Conservation (phyloP, 495 filamentous ascomycete genomes). For the Hyaloscypha variabilis region DNA sequence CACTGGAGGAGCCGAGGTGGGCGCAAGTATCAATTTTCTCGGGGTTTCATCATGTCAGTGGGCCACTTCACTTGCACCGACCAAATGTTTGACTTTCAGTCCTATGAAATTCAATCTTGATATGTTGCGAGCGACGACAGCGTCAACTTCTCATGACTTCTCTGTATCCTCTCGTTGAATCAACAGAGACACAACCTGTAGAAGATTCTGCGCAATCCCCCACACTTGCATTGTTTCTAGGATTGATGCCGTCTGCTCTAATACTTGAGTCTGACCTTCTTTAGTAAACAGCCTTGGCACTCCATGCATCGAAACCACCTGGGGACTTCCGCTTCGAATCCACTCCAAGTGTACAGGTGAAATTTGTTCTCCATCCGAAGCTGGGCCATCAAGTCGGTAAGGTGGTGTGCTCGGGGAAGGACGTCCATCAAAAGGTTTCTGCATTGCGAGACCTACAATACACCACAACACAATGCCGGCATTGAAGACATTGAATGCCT, state of each 20-base stretch:
- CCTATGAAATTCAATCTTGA: background rate
- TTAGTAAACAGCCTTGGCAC: background rate
- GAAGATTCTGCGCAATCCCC: constrained; percentile 7
- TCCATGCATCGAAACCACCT: background rate
- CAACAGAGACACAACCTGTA: background rate
- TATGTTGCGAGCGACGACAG: background rate
- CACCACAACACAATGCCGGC: background rate
- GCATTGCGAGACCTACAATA: background rate
- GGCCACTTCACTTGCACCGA: too few species aligned
- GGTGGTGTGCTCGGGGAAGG: background rate
- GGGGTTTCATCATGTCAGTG: too few species aligned
- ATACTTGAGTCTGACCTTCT: background rate
- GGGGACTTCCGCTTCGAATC: background rate
- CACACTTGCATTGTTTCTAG: background rate
- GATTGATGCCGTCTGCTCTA: constrained; percentile 3
- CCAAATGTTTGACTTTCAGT: background rate
- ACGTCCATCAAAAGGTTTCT: background rate
- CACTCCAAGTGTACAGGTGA: background rate
- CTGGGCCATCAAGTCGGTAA: background rate
- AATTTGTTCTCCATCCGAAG: background rate
- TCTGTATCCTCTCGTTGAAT: background rate
- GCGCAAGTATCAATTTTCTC: too few species aligned
- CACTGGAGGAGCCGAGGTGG: too few species aligned
- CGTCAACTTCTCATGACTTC: background rate
- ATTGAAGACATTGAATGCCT: constrained; percentile 13